Evolutionary conservation across 1,284 basidiomycete genomes (phyloP).

Genomic region (Ustilago tritici): DNA sequence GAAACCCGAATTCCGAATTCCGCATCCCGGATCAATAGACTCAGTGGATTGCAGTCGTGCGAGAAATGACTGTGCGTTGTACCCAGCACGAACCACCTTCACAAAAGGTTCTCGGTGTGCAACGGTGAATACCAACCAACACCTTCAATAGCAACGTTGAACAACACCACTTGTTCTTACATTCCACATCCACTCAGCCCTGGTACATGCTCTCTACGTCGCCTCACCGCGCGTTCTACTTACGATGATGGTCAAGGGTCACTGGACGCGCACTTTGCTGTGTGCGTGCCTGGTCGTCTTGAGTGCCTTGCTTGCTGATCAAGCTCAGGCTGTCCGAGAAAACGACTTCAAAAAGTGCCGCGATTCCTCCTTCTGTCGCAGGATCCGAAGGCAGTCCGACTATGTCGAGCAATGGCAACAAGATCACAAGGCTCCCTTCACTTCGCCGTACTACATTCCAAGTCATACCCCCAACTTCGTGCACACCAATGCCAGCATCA

Average conservation of each 20-base stretch:
- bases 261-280: constrained; percentile 21
- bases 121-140: background rate
- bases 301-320: constrained; percentile 17
- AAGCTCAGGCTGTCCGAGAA: constrained; percentile 32
- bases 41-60: background rate
- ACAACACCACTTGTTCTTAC: background rate
- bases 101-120: background rate
- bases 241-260: constrained; percentile 18
- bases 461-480: constrained; percentile 24
- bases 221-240: background rate
- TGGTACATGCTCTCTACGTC: background rate
- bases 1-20: too few species aligned
- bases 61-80: background rate
- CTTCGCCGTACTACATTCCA: constrained; percentile 59
- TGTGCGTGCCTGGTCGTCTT: constrained; percentile 26
- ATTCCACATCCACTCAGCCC: background rate
- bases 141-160: background rate
- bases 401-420: constrained; percentile 54
- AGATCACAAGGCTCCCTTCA: constrained; percentile 32
- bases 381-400: constrained; percentile 61
- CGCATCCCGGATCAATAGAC: too few species aligned
- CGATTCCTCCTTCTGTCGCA: constrained; percentile 68
- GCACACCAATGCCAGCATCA: constrained; percentile 38
- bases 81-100: background rate
- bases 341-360: constrained; percentile 67